Evolutionary conservation across 1,284 basidiomycete genomes (phyloP), one percentile per base, ranked within the genome.

Genomic region (Tylopilus sp.): DNA sequence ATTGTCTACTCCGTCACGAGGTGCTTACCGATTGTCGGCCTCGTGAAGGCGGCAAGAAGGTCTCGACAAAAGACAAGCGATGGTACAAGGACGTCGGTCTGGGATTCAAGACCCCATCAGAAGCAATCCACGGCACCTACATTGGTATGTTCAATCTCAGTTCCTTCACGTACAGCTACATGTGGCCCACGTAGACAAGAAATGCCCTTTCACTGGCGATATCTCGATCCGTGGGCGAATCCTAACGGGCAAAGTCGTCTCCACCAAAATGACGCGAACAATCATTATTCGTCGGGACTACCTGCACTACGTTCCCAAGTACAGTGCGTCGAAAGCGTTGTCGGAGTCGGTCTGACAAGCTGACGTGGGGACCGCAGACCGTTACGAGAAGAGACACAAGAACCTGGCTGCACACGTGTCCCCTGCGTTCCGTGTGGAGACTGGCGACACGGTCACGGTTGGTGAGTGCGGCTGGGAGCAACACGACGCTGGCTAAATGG

Each of bases 1-100:
- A 41, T 54, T 46, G 35, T 55, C 41, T 34, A 15, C 46, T 44
- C 42, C 12, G n/a, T 37, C 30, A n/a, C 21, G 16, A 25, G 26
- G 15, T 33, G 25, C 51, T 61, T 48, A 64, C 55, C 39, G 26
- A 36, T 37, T 28, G 28, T 44, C 30, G 28, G 19, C 49, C 49
- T 56, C 55, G 53, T 52, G 48, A 67, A 90, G 89, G 76, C 64
- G 84, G 87, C 61, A 92, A 91, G 80, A 95, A 95, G 81, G 77
- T 92, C 58, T 80, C 86, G 55, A 92, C 92, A 63, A 97, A 89
- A 81, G 89, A 93, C 62, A 96, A 89, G 83, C 81, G 97, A 72
- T 99, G 97, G 97, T 97, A 93, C 81, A 99, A 98, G 81, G 93
- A 97, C 75, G 90, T 97, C 70, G 94, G 94, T 67, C 79, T 97